phyloP scores from a whole-genome alignment of 2,329 filamentous ascomycete genomes.

The Pleoardoris graminearum region DNA sequence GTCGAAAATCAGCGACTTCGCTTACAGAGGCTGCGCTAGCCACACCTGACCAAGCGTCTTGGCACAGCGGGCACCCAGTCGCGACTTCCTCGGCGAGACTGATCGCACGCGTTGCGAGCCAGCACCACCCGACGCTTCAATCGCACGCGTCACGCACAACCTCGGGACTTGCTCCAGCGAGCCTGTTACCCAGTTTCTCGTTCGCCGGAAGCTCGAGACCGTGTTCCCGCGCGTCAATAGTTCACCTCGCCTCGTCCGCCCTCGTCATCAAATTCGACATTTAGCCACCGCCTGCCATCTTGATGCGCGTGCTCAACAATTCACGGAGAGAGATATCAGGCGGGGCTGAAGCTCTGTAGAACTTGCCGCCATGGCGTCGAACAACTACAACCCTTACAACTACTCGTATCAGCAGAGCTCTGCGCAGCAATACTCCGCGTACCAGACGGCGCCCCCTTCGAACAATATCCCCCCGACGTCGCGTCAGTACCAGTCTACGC shows the following conservation, averaged over 20 bases:
- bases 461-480: constrained; percentile 23
- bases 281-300: constrained; percentile 3
- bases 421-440: constrained; percentile 32
- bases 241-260: background rate
- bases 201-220: background rate
- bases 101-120: constrained; percentile 2
- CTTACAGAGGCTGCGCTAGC: constrained; percentile 10
- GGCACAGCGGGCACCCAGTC: background rate
- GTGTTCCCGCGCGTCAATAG: background rate
- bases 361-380: constrained; percentile 28
- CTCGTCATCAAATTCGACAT: constrained; percentile 4
- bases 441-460: constrained; percentile 30
- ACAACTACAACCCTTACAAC: constrained; percentile 32
- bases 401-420: constrained; percentile 35
- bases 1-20: constrained; percentile 20
- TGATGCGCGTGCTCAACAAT: constrained; percentile 9
- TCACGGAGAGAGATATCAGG: constrained; percentile 9
- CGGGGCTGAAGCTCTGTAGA: constrained; percentile 8
- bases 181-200: background rate
- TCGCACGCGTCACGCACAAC: constrained; percentile 1
- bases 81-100: constrained; percentile 3
- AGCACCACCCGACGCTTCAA: too few species aligned
- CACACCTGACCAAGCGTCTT: background rate
- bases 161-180: background rate
- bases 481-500: constrained; percentile 32